Percentiles rank a stretch among this genome's conserved stretches.
Evolutionary conservation across 768 basidiomycete species (phyloP).

Genomic region (Harrya chromipes): DNA sequence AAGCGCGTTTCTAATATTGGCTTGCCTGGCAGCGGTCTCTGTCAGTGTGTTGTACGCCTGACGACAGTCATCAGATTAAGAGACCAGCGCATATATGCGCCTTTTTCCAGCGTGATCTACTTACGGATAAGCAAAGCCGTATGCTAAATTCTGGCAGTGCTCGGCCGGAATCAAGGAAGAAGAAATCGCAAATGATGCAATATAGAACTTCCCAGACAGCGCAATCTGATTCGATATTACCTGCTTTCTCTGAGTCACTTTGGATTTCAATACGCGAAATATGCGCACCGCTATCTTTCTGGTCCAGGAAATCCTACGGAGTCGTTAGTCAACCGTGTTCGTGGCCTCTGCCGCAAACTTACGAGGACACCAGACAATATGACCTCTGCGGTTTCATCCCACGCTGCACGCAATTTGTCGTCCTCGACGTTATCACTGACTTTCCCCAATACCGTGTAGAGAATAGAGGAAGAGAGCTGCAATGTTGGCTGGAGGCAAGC

Average conservation of each 20-base stretch:
- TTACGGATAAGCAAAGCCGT: slow-evolving; percentile 25
- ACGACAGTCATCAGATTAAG: slow-evolving; percentile 12
- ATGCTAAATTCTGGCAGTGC: slow-evolving; percentile 20
- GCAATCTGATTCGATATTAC: slow-evolving; percentile 17
- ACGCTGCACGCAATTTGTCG: slow-evolving; percentile 27
- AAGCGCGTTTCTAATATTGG: slow-evolving; percentile 43
- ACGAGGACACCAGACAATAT: slow-evolving; percentile 56
- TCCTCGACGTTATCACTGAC: slow-evolving; percentile 27
- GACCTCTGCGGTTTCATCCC: slow-evolving; percentile 46
- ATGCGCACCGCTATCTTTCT: slow-evolving; percentile 18
- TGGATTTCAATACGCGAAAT: neutral
- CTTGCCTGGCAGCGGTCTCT: slow-evolving; percentile 42
- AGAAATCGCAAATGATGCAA: slow-evolving; percentile 36
- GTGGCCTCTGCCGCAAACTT: slow-evolving; percentile 8
- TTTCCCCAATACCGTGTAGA: slow-evolving; percentile 40
- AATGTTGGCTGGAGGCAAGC: slow-evolving; percentile 38
- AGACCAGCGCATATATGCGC: slow-evolving; percentile 29
- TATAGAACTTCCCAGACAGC: slow-evolving; percentile 28
- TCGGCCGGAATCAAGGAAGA: slow-evolving; percentile 28
- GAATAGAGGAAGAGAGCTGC: slow-evolving; percentile 39
- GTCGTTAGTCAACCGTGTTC: slow-evolving; percentile 13
- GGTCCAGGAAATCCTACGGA: slow-evolving; percentile 23
- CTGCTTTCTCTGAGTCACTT: slow-evolving; percentile 10
- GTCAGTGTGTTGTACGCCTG: slow-evolving; percentile 55
- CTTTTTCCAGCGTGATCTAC: slow-evolving; percentile 7